Evolutionary conservation across 768 basidiomycete genomes (phyloP).

Genomic region (Phanerodontia chrysosporium): DNA sequence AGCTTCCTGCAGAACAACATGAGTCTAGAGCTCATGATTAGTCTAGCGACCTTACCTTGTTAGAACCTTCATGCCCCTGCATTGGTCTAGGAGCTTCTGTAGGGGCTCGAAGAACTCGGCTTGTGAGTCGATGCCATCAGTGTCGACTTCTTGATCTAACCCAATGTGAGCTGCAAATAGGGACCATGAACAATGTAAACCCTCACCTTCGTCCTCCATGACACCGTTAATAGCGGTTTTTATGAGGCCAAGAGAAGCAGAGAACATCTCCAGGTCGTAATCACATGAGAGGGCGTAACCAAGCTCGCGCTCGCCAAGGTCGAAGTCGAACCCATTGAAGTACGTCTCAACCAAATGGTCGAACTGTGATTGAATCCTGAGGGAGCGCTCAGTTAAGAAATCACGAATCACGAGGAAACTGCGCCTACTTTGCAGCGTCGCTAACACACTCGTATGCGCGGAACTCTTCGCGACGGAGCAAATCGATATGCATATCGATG

Average conservation of each 20-base stretch:
- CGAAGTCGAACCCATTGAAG: constrained; percentile 78
- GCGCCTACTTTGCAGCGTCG: constrained; percentile 78
- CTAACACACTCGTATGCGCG: constrained; percentile 89
- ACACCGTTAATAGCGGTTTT: constrained; percentile 79
- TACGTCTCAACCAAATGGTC: constrained; percentile 89
- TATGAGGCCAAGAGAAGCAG: constrained; percentile 84
- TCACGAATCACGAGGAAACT: background rate
- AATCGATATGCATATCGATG: constrained; percentile 87
- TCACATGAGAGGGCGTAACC: constrained; percentile 81
- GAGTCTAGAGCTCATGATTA: background rate
- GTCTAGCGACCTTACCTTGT: constrained; percentile 53
- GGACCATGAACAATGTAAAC: constrained; percentile 1
- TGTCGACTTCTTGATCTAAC: constrained; percentile 67
- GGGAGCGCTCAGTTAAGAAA: background rate
- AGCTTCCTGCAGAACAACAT: constrained; percentile 68
- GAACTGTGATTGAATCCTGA: constrained; percentile 87
- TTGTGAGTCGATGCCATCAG: constrained; percentile 72
- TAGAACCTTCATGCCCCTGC: constrained; percentile 72
- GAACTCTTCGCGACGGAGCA: constrained; percentile 85
- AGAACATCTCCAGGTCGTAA: constrained; percentile 89
- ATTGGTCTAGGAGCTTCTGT: constrained; percentile 77
- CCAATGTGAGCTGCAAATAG: background rate
- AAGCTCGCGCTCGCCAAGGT: constrained; percentile 86
- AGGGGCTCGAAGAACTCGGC: constrained; percentile 78
- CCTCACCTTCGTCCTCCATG: constrained; percentile 71